A percentile compares a stretch with the other conserved stretches of the same genome.
Evolutionary conservation across 352 stramenopile species (phyloP).

Genomic region (Globisporangium ultimum): DNA sequence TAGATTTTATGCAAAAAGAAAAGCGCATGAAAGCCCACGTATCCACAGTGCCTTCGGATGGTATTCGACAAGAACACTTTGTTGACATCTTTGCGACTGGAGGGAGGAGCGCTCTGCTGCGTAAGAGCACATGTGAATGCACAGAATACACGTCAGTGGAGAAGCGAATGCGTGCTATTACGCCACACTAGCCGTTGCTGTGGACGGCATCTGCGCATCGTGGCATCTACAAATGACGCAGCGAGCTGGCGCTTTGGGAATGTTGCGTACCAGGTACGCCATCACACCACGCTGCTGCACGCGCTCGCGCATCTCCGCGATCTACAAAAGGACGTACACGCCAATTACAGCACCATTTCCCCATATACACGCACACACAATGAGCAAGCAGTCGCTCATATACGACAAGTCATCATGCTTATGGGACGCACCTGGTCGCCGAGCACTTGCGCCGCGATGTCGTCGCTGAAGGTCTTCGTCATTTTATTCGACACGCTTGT

Average conservation of each 20-base stretch:
- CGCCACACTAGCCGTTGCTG: too few species aligned
- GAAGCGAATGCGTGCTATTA: not conserved
- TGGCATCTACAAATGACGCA: too few species aligned
- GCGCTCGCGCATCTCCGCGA: constrained; percentile 26
- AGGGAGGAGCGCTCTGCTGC: not conserved
- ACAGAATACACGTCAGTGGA: not conserved
- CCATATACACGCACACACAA: not conserved
- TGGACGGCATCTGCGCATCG: too few species aligned
- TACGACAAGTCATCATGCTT: too few species aligned
- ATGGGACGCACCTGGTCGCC: constrained; percentile 1
- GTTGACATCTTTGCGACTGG: constrained; percentile 52
- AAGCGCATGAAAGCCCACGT: too few species aligned
- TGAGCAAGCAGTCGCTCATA: not conserved
- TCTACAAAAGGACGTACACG: constrained; percentile 14
- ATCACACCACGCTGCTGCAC: constrained; percentile 41
- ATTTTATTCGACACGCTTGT: not conserved
- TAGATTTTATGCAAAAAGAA: not conserved
- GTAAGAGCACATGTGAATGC: too few species aligned
- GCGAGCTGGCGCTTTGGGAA: too few species aligned
- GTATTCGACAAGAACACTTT: constrained; percentile 64
- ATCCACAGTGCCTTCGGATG: constrained; percentile 36
- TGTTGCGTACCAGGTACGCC: constrained; percentile 43
- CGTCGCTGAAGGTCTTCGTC: not conserved
- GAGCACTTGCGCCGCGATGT: constrained; percentile 2
- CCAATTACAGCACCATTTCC: not conserved